Evolutionary conservation across 2,329 filamentous ascomycete genomes (phyloP).

Genomic region (Calonectria honghensis): DNA sequence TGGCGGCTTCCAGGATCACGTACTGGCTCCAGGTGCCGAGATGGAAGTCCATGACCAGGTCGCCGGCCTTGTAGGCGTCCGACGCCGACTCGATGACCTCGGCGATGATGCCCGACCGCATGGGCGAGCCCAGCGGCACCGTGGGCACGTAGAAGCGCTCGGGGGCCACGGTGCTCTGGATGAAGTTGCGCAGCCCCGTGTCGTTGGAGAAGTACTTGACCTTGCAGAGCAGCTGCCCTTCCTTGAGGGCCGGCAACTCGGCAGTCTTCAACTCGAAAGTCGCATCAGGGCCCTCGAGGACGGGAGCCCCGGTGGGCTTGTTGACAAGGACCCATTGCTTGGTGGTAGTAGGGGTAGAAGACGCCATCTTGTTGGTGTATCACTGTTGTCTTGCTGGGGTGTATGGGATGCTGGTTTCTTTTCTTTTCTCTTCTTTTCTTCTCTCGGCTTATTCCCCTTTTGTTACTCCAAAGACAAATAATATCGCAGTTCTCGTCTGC

Average conservation of each 20-base stretch:
- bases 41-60: conserved; percentile 57
- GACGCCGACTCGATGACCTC: conserved; percentile 55
- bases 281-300: conserved; percentile 53
- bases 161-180: conserved; percentile 53
- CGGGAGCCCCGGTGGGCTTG: conserved; percentile 53
- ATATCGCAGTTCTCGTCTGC: conserved; percentile 29
- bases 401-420: background rate
- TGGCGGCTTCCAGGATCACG: conserved; percentile 53
- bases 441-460: conserved; percentile 5
- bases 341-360: conserved; percentile 51
- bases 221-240: conserved; percentile 55
- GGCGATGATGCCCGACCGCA: conserved; percentile 56
- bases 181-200: conserved; percentile 55
- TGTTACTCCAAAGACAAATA: conserved; percentile 31
- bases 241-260: conserved; percentile 51
- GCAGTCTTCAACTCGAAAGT: conserved; percentile 54
- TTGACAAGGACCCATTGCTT: conserved; percentile 57
- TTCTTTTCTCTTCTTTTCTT: background rate
- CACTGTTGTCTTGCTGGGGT: background rate
- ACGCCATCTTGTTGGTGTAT: conserved; percentile 44
- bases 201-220: conserved; percentile 57
- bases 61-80: conserved; percentile 52
- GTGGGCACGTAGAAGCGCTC: conserved; percentile 57
- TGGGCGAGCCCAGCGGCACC: conserved; percentile 54
- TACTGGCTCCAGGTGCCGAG: conserved; percentile 56